A percentile compares a stretch with the other conserved stretches of the same genome.
Conservation (phyloP, 2,329 filamentous ascomycete species). For the Macroventuria anomochaeta region DNA sequence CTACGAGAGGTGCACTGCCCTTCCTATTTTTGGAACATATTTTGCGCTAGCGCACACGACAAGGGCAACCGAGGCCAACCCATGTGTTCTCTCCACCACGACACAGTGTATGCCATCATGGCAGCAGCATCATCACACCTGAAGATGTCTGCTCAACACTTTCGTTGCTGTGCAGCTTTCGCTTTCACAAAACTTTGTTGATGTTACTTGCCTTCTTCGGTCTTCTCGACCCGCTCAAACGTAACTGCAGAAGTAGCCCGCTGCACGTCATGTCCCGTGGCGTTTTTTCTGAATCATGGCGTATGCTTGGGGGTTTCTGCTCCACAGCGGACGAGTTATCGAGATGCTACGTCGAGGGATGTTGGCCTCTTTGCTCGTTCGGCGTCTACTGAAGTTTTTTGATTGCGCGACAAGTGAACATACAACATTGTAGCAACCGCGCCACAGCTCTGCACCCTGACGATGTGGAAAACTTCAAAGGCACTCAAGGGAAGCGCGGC, state of each 20-base stretch:
- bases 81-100: conserved; percentile 17
- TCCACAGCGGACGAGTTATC: background rate
- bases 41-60: conserved; percentile 19
- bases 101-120: background rate
- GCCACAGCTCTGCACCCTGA: background rate
- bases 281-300: conserved; percentile 9
- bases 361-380: background rate
- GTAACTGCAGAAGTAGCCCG: background rate
- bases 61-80: conserved; percentile 25
- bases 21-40: conserved; percentile 36
- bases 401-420: background rate
- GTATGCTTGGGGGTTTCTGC: background rate
- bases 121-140: conserved; percentile 6
- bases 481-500: background rate
- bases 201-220: background rate
- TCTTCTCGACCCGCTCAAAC: background rate
- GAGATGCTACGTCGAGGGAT: background rate
- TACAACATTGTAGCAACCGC: background rate
- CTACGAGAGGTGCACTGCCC: conserved; percentile 36
- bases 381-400: background rate
- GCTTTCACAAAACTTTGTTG: background rate
- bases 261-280: conserved; percentile 2
- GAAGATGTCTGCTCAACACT: background rate
- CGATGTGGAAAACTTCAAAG: background rate
- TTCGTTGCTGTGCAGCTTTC: background rate